These are phyloP conservation scores for Epithemia pelagica DNA, from an alignment of 108 stramenopile genomes.

Conservation along the genomic window DNA sequence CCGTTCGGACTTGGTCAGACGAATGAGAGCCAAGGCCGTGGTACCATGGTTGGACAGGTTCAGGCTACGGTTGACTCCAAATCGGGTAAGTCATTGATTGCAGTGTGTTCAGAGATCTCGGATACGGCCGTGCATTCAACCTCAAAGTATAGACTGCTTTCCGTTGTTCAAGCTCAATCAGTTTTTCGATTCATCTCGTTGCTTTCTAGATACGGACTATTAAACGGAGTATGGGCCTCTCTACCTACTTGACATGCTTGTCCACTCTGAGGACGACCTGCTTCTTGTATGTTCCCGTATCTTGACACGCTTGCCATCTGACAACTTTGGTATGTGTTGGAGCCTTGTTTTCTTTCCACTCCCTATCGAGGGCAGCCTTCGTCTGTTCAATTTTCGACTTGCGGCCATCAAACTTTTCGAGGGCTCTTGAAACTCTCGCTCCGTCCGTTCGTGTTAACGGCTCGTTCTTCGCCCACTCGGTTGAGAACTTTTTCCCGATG, in stretches of 20 bases:
- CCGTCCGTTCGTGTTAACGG: no score
- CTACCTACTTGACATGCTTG: not conserved
- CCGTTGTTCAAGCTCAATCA: not conserved
- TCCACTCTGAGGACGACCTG: slow-evolving; percentile 20
- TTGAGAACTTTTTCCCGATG: no score
- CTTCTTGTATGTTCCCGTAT: slow-evolving; percentile 33
- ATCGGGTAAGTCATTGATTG: slow-evolving; percentile 51
- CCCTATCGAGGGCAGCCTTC: no score
- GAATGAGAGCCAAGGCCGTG: slow-evolving; percentile 58
- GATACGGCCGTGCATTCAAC: slow-evolving; percentile 74
- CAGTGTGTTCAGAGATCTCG: slow-evolving; percentile 77
- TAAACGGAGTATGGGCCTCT: not conserved
- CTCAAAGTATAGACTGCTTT: slow-evolving; percentile 39
- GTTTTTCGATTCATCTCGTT: not conserved
- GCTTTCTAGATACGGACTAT: not conserved
- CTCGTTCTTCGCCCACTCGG: no score
- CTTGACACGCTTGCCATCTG: slow-evolving; percentile 22
- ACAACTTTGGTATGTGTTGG: slow-evolving; percentile 25
- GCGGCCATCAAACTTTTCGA: no score
- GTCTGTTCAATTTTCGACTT: slow-evolving; percentile 27
- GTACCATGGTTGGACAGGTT: slow-evolving; percentile 86
- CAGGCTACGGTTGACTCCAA: slow-evolving; percentile 58
- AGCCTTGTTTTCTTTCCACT: slow-evolving; percentile 17
- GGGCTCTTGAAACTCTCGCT: no score
- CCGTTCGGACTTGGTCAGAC: slow-evolving; percentile 73